These are phyloP conservation scores for Leonotis leonurus DNA, from an alignment of 257 asterid genomes.

Conservation along the genomic window DNA sequence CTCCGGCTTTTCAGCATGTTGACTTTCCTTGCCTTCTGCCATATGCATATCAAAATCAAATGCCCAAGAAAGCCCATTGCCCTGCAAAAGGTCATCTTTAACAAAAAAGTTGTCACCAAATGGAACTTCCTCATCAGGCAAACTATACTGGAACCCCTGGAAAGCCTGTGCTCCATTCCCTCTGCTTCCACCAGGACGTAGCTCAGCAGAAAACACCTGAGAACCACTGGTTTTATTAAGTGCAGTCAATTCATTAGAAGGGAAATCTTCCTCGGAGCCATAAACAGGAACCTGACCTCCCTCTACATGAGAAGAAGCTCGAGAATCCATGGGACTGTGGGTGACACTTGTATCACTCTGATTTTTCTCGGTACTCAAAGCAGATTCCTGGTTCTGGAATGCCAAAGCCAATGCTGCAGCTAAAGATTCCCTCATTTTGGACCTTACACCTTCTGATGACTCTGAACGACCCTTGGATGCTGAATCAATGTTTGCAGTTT, in stretches of 20 bases:
- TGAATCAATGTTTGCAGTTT: slow-evolving; percentile 42
- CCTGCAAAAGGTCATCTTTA: slow-evolving; percentile 94
- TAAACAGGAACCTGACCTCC: slow-evolving; percentile 23
- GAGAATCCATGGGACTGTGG: slow-evolving; percentile 25
- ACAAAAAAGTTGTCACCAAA: slow-evolving; percentile 69
- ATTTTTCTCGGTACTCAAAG: slow-evolving; percentile 29
- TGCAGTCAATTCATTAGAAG: slow-evolving; percentile 22
- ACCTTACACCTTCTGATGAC: slow-evolving; percentile 68
- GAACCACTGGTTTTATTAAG: slow-evolving; percentile 24
- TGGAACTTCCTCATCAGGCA: slow-evolving; percentile 63
- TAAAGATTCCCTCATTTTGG: slow-evolving; percentile 90
- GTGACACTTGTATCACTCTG: slow-evolving; percentile 1
- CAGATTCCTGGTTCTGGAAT: slow-evolving; percentile 30
- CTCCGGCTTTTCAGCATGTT: slow-evolving; percentile 28
- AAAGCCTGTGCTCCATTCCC: slow-evolving; percentile 32
- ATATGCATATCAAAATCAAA: slow-evolving; percentile 60
- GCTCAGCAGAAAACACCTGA: slow-evolving; percentile 34
- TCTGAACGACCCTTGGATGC: slow-evolving; percentile 43
- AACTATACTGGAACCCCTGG: slow-evolving; percentile 44
- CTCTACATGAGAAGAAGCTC: slow-evolving; percentile 25
- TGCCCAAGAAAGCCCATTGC: slow-evolving; percentile 98
- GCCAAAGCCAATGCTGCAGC: slow-evolving; percentile 71
- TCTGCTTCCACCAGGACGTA: slow-evolving; percentile 32
- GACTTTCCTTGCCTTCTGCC: slow-evolving; percentile 41
- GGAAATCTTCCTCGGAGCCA: slow-evolving; percentile 19